phyloP scores from a whole-genome alignment of 2,329 filamentous ascomycete species.

The Phialophora verrucosa region DNA sequence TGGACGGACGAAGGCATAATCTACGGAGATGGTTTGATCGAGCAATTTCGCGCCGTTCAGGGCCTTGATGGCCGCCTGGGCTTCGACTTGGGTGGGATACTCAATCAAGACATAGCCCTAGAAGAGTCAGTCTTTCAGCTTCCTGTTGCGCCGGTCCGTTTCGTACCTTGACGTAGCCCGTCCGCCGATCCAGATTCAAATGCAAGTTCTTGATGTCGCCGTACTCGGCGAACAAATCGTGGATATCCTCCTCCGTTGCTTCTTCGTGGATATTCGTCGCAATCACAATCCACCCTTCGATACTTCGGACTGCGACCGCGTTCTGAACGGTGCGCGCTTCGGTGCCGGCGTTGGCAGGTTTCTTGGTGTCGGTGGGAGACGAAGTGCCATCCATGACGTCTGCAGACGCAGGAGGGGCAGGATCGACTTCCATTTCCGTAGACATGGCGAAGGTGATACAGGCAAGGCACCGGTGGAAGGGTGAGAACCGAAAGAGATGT shows the following conservation, averaged over 20 bases:
- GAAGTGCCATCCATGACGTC: constrained; percentile 38
- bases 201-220: constrained; percentile 72
- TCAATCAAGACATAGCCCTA: constrained; percentile 72
- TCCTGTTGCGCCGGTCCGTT: neutral
- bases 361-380: constrained; percentile 28
- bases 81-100: constrained; percentile 67
- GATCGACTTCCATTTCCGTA: constrained; percentile 55
- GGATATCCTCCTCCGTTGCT: constrained; percentile 69
- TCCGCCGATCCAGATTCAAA: constrained; percentile 68
- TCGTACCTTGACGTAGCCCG: constrained; percentile 70
- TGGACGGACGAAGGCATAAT: constrained; percentile 70
- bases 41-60: constrained; percentile 66
- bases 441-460: constrained; percentile 44
- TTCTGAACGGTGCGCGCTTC: constrained; percentile 53
- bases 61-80: constrained; percentile 66
- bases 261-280: constrained; percentile 73
- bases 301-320: constrained; percentile 66
- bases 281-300: constrained; percentile 73
- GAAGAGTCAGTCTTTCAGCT: neutral
- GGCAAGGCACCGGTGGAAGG: neutral
- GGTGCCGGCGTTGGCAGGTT: constrained; percentile 37
- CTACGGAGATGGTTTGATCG: constrained; percentile 68
- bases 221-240: constrained; percentile 69
- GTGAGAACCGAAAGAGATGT: neutral
- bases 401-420: constrained; percentile 37